These are phyloP conservation scores for Xerophyta viscosa DNA, from an alignment of 106 monocot genomes.

Conservation along the genomic window DNA sequence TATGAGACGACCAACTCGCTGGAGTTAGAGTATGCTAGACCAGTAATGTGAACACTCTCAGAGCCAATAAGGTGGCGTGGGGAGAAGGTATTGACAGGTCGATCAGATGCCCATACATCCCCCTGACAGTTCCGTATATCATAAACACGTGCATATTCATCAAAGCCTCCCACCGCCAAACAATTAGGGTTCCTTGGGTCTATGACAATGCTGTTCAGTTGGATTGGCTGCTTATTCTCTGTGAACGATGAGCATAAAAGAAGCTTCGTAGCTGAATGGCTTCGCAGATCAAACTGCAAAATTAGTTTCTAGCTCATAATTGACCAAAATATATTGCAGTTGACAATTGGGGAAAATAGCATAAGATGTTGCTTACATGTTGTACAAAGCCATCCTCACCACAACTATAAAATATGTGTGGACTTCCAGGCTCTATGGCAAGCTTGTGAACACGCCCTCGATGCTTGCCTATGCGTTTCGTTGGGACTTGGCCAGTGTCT, in stretches of 20 bases:
- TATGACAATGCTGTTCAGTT: constrained; percentile 58
- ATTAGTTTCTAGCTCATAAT: constrained; percentile 13
- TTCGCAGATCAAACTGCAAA: constrained; percentile 91
- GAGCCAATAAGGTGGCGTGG: constrained; percentile 51
- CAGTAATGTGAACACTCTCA: constrained; percentile 52
- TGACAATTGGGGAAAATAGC: not conserved
- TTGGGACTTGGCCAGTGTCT: constrained; percentile 45
- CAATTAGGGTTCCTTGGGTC: constrained; percentile 70
- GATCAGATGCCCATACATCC: constrained; percentile 37
- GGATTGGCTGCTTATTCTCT: constrained; percentile 28
- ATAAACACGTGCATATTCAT: constrained; percentile 79
- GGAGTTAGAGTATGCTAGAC: constrained; percentile 61
- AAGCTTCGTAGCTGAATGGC: constrained; percentile 42
- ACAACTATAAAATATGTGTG: constrained; percentile 84
- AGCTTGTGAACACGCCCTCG: constrained; percentile 63
- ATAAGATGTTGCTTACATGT: constrained; percentile 33
- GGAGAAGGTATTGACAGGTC: constrained; percentile 51
- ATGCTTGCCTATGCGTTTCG: constrained; percentile 56
- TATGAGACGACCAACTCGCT: constrained; percentile 88
- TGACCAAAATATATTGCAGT: not conserved
- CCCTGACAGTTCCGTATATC: constrained; percentile 54
- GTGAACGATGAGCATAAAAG: constrained; percentile 59
- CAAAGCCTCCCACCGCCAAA: constrained; percentile 64
- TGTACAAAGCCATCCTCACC: constrained; percentile 89
- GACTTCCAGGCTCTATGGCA: constrained; percentile 80